Evolutionary conservation across 495 filamentous ascomycete genomes (phyloP).

Genomic region (Aspergillus egyptiacus): DNA sequence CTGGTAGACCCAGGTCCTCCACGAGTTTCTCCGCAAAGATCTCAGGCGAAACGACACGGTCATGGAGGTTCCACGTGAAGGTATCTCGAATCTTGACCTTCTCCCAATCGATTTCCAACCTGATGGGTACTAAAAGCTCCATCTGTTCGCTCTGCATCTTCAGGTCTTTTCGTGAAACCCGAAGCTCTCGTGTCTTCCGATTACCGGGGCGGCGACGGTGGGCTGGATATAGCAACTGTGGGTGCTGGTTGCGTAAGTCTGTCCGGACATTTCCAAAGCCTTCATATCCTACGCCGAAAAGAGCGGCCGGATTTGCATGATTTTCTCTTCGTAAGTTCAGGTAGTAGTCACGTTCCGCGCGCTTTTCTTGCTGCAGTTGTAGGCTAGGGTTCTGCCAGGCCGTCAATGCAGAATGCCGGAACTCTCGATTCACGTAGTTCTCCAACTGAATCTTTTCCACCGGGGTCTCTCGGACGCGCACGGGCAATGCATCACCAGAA

Average conservation of each 20-base stretch:
- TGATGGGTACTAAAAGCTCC: conserved; percentile 85
- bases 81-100: conserved; percentile 95
- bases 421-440: conserved; percentile 72
- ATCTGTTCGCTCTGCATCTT: conserved; percentile 79
- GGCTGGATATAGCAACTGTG: conserved; percentile 68
- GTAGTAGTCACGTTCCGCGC: conserved; percentile 49
- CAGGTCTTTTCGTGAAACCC: conserved; percentile 68
- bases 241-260: conserved; percentile 49
- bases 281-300: conserved; percentile 78
- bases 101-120: conserved; percentile 91
- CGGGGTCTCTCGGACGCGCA: conserved; percentile 34
- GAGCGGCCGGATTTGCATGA: conserved; percentile 49
- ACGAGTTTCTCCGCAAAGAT: conserved; percentile 82
- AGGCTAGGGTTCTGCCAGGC: conserved; percentile 42
- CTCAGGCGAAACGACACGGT: conserved; percentile 70
- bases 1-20: conserved; percentile 80
- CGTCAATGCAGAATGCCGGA: conserved; percentile 54
- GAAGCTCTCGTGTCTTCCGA: conserved; percentile 62
- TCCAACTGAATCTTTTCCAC: conserved; percentile 59
- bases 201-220: conserved; percentile 68
- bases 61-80: conserved; percentile 97
- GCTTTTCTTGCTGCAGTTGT: conserved; percentile 46
- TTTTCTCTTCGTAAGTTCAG: conserved; percentile 44
- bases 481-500: conserved; percentile 24
- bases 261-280: conserved; percentile 85